Conservation (phyloP, 2,329 filamentous ascomycete species). For the Colletotrichum shisoi region DNA sequence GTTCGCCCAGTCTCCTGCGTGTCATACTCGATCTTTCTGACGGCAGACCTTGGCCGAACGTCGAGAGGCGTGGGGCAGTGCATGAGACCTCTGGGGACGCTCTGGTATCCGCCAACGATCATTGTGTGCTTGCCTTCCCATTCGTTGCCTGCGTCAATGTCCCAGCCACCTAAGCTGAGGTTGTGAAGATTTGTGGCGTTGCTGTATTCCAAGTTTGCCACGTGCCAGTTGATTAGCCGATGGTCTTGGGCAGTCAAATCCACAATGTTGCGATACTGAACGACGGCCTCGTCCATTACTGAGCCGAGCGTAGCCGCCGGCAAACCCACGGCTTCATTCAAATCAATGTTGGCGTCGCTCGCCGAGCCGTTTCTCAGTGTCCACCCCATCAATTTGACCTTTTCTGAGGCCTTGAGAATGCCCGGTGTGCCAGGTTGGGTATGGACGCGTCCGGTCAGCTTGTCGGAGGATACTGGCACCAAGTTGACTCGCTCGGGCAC, state of each 20-base stretch:
- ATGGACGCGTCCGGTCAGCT: constrained; percentile 75
- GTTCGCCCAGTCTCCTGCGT: constrained; percentile 48
- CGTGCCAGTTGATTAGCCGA: constrained; percentile 94
- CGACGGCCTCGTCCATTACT: constrained; percentile 91
- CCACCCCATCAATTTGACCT: constrained; percentile 86
- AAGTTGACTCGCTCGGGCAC: constrained; percentile 63
- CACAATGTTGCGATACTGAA: constrained; percentile 83
- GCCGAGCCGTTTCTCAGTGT: constrained; percentile 69
- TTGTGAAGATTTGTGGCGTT: constrained; percentile 89
- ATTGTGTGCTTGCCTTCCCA: constrained; percentile 95
- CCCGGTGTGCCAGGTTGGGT: constrained; percentile 73
- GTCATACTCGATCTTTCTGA: constrained; percentile 75
- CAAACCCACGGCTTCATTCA: constrained; percentile 70
- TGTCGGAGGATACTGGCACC: constrained; percentile 71
- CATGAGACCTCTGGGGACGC: constrained; percentile 86
- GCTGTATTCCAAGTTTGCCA: constrained; percentile 97
- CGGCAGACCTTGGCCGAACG: constrained; percentile 75
- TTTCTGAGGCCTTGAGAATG: constrained; percentile 76
- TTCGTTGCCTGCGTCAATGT: constrained; percentile 96
- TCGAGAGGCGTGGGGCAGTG: constrained; percentile 79
- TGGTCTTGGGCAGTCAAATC: constrained; percentile 87
- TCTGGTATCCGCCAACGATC: constrained; percentile 92
- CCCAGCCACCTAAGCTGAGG: constrained; percentile 90
- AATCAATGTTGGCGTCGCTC: constrained; percentile 72
- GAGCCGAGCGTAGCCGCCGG: constrained; percentile 80